A percentile compares a stretch with the other conserved stretches of the same genome.
Conservation (phyloP, 1,284 basidiomycete genomes). For the Ustilago curta region DNA sequence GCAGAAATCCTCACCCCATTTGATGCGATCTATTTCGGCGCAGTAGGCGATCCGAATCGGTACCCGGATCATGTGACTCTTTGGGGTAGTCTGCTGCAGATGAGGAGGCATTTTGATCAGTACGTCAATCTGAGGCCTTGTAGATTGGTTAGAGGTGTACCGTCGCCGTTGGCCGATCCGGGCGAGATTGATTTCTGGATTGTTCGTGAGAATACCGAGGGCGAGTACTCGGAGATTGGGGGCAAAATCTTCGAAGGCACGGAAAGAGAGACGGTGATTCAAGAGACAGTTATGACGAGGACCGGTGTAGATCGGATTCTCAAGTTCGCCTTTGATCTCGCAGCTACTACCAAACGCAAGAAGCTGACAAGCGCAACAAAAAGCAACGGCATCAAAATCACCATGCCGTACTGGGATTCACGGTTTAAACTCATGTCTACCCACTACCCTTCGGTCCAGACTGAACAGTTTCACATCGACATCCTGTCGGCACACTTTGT, state of each 20-base stretch:
- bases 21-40: conserved; percentile 71
- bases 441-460: conserved; percentile 73
- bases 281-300: conserved; percentile 73
- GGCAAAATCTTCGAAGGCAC: conserved; percentile 71
- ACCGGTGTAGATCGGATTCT: conserved; percentile 74
- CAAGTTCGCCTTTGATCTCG: conserved; percentile 74
- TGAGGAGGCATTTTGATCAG: conserved; percentile 74
- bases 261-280: conserved; percentile 69
- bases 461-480: conserved; percentile 70
- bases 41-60: conserved; percentile 70
- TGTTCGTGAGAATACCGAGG: conserved; percentile 75
- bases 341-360: conserved; percentile 73
- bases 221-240: conserved; percentile 74
- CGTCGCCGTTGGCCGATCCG: conserved; percentile 71
- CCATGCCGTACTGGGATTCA: conserved; percentile 69
- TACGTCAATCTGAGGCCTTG: conserved; percentile 75
- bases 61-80: conserved; percentile 42
- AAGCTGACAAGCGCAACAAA: conserved; percentile 73
- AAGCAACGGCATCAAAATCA: conserved; percentile 63
- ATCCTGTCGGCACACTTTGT: conserved; percentile 73
- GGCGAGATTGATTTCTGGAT: conserved; percentile 74
- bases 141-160: conserved; percentile 73
- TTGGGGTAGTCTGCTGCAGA: conserved; percentile 62
- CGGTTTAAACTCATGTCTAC: conserved; percentile 73
- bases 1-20: conserved; percentile 66